These are phyloP conservation scores for Botrytis tulipae DNA, from an alignment of 2,329 filamentous ascomycete species.

Conservation along the genomic window DNA sequence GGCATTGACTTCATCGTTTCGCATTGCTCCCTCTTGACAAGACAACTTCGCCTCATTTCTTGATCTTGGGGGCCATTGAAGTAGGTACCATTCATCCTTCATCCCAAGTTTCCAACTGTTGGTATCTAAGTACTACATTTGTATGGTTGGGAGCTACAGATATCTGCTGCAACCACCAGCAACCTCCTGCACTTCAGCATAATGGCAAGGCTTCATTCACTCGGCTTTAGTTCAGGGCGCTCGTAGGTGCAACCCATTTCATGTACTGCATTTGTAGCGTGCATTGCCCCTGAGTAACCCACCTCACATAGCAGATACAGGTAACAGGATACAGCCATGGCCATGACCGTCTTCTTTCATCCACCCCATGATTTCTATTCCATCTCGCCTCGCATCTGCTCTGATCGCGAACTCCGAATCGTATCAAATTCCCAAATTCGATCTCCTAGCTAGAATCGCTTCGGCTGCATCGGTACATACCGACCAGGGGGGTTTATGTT, in stretches of 20 bases:
- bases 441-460: neutral
- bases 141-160: slow-evolving; percentile 8
- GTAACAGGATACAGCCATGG: slow-evolving; percentile 10
- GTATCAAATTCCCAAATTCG: neutral
- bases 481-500: slow-evolving; percentile 7
- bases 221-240: slow-evolving; percentile 3
- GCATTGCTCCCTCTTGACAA: neutral
- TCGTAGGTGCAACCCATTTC: slow-evolving; percentile 10
- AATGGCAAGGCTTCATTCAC: slow-evolving; percentile 15
- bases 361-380: neutral
- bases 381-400: slow-evolving; percentile 6
- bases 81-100: neutral
- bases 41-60: slow-evolving; percentile 13
- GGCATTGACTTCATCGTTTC: slow-evolving; percentile 7
- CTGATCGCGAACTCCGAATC: neutral
- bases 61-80: neutral
- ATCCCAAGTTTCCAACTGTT: slow-evolving; percentile 21
- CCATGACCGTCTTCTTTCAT: slow-evolving; percentile 4
- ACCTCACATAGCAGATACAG: neutral
- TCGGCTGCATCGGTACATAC: slow-evolving; percentile 5
- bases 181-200: slow-evolving; percentile 12
- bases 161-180: slow-evolving; percentile 12
- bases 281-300: slow-evolving; percentile 15
- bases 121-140: neutral
- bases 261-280: slow-evolving; percentile 15